phyloP scores from a whole-genome alignment of 1,284 basidiomycete species.

The Gymnopus androsaceus region DNA sequence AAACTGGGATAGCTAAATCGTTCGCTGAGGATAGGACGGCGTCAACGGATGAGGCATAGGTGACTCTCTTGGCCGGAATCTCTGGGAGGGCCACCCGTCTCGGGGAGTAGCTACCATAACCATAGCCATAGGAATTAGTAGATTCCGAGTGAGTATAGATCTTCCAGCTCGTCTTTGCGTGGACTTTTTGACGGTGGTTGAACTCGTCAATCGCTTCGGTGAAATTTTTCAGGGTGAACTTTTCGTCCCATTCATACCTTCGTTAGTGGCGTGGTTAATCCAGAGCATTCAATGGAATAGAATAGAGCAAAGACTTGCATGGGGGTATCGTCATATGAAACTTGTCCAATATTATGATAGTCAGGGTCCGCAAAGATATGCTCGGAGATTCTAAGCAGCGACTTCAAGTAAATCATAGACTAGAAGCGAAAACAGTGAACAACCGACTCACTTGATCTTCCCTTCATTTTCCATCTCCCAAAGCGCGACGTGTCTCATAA shows the following conservation, averaged over 20 bases:
- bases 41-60: slow-evolving; percentile 14
- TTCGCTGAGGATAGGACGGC: slow-evolving; percentile 10
- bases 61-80: slow-evolving; percentile 6
- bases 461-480: slow-evolving; percentile 19
- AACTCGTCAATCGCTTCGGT: slow-evolving; percentile 14
- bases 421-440: not conserved
- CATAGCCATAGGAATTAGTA: too few relatives aligned
- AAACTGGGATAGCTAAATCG: slow-evolving; percentile 17
- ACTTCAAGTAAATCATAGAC: not conserved
- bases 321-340: slow-evolving; percentile 24
- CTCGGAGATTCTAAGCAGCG: slow-evolving; percentile 19
- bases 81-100: too few relatives aligned
- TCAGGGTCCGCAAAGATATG: slow-evolving; percentile 17
- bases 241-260: slow-evolving; percentile 20
- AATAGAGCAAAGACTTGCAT: too few relatives aligned
- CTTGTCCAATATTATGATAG: slow-evolving; percentile 14
- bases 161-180: not conserved
- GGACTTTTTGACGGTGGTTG: slow-evolving; percentile 11
- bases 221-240: slow-evolving; percentile 18
- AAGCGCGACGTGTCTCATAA: slow-evolving; percentile 23
- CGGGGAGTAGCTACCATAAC: too few relatives aligned
- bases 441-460: slow-evolving; percentile 13
- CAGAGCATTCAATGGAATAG: too few relatives aligned
- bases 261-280: not conserved
- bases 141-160: not conserved